These are phyloP conservation scores for Cladosporium oxysporum DNA, from an alignment of 2,329 filamentous ascomycete species.

Conservation along the genomic window DNA sequence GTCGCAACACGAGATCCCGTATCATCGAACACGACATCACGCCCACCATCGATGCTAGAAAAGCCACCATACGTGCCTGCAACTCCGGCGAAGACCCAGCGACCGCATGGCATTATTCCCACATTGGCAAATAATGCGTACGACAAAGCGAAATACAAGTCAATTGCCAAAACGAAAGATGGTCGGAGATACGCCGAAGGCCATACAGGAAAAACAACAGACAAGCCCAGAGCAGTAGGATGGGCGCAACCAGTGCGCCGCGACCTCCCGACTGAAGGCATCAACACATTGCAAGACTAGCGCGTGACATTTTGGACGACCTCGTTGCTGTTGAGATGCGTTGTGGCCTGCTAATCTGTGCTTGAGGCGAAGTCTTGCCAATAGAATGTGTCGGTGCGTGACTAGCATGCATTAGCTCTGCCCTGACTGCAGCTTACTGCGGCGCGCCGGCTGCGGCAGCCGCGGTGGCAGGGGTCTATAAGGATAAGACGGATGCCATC, in stretches of 20 bases:
- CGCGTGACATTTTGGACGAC: neutral
- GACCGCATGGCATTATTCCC: neutral
- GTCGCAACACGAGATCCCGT: neutral
- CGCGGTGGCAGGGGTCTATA: neutral
- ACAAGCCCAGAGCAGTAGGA: neutral
- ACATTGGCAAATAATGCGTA: neutral
- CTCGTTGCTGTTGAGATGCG: neutral
- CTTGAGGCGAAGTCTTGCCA: neutral
- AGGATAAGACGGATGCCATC: neutral
- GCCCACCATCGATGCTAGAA: neutral
- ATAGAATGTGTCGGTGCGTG: neutral
- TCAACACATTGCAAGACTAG: neutral
- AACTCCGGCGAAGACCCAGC: neutral
- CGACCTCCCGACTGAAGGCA: neutral
- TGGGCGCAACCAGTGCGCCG: neutral
- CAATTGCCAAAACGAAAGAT: neutral
- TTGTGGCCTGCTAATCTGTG: neutral
- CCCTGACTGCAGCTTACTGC: neutral
- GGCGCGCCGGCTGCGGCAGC: neutral
- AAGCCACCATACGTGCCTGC: neutral
- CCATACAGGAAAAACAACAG: neutral
- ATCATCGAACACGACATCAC: neutral
- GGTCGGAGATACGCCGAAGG: neutral
- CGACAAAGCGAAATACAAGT: neutral
- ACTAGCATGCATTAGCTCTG: slow-evolving; percentile 1